Evolutionary conservation across 805 yeast genomes (phyloP).

Genomic region (Candida vaughaniae): DNA sequence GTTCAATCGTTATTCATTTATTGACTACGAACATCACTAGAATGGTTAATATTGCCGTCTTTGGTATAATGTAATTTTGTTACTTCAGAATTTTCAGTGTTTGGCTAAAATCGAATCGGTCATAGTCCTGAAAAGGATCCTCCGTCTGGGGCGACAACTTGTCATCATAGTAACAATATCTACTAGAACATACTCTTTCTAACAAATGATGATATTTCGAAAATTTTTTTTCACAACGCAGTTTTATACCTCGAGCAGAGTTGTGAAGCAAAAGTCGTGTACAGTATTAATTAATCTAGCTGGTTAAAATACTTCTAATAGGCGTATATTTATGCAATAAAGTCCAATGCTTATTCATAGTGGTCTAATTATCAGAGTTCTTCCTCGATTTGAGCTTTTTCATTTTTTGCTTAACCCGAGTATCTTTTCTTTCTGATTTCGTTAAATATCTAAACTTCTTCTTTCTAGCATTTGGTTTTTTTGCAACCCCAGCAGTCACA

Average conservation of each 20-base stretch:
- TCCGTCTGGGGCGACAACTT: conserved; percentile 78
- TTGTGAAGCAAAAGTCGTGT: too few species aligned
- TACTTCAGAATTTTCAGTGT: conserved; percentile 64
- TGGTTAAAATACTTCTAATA: neutral
- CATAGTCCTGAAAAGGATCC: conserved; percentile 58
- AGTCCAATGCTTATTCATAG: too few species aligned
- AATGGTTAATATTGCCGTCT: conserved; percentile 10
- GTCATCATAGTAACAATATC: conserved; percentile 54
- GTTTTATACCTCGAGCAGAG: too few species aligned
- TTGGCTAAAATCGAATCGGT: conserved; percentile 70
- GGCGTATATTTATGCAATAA: too few species aligned
- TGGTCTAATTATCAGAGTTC: too few species aligned
- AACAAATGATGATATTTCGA: too few species aligned
- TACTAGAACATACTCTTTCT: too few species aligned
- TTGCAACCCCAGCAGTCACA: conserved; percentile 52
- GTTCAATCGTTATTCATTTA: conserved; percentile 1
- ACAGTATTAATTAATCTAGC: neutral
- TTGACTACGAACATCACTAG: conserved; percentile 1
- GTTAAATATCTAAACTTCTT: conserved; percentile 85
- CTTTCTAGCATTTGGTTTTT: conserved; percentile 33
- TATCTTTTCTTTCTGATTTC: conserved; percentile 68
- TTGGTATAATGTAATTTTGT: conserved; percentile 2
- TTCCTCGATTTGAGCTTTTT: conserved; percentile 9
- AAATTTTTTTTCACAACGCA: too few species aligned
- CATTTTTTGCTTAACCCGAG: conserved; percentile 32